Evolutionary conservation across 202 grass and related monocot species (phyloP).

Genomic region (Saccharum hybrid): DNA sequence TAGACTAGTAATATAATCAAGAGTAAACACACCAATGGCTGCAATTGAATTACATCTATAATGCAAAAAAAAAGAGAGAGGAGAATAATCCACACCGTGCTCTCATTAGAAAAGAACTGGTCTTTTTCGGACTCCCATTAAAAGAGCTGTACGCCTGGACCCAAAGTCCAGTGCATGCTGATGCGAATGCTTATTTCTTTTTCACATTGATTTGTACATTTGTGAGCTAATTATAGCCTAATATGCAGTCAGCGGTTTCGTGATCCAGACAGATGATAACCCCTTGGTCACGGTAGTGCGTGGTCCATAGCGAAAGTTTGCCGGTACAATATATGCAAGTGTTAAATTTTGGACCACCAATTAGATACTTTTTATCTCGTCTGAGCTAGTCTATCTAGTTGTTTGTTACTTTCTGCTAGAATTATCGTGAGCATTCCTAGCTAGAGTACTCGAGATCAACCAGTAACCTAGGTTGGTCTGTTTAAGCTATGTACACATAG

Average conservation of each 20-base stretch:
- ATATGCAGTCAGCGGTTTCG: slow-evolving; percentile 8
- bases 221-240: slow-evolving; percentile 6
- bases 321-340: slow-evolving; percentile 33
- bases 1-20: not conserved
- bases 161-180: not conserved
- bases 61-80: not conserved
- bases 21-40: not conserved
- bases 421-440: slow-evolving; percentile 27
- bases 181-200: slow-evolving; percentile 25
- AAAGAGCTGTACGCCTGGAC: not conserved
- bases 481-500: slow-evolving; percentile 1
- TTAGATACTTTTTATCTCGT: not conserved
- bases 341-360: slow-evolving; percentile 46
- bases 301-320: slow-evolving; percentile 47
- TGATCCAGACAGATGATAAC: slow-evolving; percentile 28
- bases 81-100: not conserved
- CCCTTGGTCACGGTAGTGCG: slow-evolving; percentile 36
- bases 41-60: not conserved
- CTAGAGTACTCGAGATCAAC: slow-evolving; percentile 35
- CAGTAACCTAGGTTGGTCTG: slow-evolving; percentile 31
- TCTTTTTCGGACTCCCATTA: not conserved
- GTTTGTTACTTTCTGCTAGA: slow-evolving; percentile 44
- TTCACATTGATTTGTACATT: slow-evolving; percentile 3
- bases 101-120: not conserved
- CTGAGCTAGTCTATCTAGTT: slow-evolving; percentile 25